These are phyloP conservation scores for Lactarius tabidus DNA, from an alignment of 768 basidiomycete genomes.

Conservation along the genomic window DNA sequence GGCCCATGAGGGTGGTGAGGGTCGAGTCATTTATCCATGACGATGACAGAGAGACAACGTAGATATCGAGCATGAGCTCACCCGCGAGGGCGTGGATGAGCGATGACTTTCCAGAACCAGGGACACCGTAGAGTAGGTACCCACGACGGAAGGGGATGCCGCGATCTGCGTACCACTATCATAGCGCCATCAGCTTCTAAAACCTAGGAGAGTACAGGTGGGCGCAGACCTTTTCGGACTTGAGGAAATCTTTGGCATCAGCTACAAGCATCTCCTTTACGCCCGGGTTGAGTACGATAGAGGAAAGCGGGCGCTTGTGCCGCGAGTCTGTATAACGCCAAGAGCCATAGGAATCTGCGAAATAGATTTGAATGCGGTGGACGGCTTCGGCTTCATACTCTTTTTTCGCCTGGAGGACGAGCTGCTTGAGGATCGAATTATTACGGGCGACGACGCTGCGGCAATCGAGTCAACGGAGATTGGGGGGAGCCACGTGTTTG, in stretches of 20 bases:
- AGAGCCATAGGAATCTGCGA: slow-evolving; percentile 81
- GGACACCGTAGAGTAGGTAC: slow-evolving; percentile 78
- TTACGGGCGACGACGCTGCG: slow-evolving; percentile 78
- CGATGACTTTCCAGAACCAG: slow-evolving; percentile 84
- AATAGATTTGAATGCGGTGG: slow-evolving; percentile 85
- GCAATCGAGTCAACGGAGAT: slow-evolving; percentile 1
- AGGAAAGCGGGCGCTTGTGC: slow-evolving; percentile 84
- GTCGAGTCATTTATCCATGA: slow-evolving; percentile 89
- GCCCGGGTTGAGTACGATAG: slow-evolving; percentile 82
- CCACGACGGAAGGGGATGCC: slow-evolving; percentile 90
- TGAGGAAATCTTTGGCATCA: slow-evolving; percentile 80
- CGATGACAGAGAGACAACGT: slow-evolving; percentile 81
- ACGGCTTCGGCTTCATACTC: slow-evolving; percentile 86
- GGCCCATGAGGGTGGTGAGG: slow-evolving; percentile 79
- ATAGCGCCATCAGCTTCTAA: slow-evolving; percentile 11
- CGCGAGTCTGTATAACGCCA: slow-evolving; percentile 88
- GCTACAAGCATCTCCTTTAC: slow-evolving; percentile 86
- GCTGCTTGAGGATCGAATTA: slow-evolving; percentile 81
- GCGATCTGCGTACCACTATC: slow-evolving; percentile 87
- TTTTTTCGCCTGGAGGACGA: slow-evolving; percentile 85
- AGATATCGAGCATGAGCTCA: slow-evolving; percentile 86
- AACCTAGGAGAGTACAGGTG: neutral
- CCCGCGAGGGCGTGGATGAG: slow-evolving; percentile 87
- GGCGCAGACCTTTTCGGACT: slow-evolving; percentile 64
- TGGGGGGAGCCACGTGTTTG: slow-evolving; percentile 14